Evolutionary conservation across 1,284 basidiomycete genomes (phyloP), one percentile per base, ranked within the genome.

Genomic region (Melampsora americana): DNA sequence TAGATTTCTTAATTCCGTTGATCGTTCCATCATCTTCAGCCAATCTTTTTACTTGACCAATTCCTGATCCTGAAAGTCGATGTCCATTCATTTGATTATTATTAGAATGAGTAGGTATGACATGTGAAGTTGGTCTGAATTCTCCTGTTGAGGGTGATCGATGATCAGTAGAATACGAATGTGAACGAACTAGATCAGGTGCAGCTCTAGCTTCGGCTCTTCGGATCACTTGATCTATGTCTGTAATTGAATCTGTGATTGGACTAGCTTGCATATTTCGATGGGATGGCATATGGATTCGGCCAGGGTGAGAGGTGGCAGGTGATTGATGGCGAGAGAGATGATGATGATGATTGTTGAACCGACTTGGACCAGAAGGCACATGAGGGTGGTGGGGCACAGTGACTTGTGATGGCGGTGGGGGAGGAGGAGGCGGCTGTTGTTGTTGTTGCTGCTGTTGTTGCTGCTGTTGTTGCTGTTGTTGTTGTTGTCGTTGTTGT

Each of bases 161-260:
- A n/a, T 56, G 28, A 56, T 56, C 53, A 23, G 53, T 23, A 12
- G 53, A 56, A 12, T 56, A 28, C 3, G 53, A 23, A 28, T 28
- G 53, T 23, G 53, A n/a, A 14, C n/a, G 20, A 28, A 14, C 53
- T 7, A 28, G 53, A 4, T n/a, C n/a, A 56, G 28, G 23, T 23
- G 53, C 48, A 0, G 70, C 70, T 42, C 53, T n/a, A 18, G 70
- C 70, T 46, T 73, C 70, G 46, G 65, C 64, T 14, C 70, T 44
- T 7, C 70, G 28, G 26, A 73, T 73, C 48, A 73, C 62, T 39
- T 73, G 61, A n/a, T 73, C 70, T 12, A 73, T 65, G 28, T 73
- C 70, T 42, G 42, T 42, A 12, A 42, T 42, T 30, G 70, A 73
- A 18, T 65, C 26, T 39, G 44, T 56, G 12, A 65, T 46, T 28